Percentiles rank a stretch among this genome's conserved stretches.
phyloP scores from a whole-genome alignment of 108 stramenopile species.

The Parmales sp. region DNA sequence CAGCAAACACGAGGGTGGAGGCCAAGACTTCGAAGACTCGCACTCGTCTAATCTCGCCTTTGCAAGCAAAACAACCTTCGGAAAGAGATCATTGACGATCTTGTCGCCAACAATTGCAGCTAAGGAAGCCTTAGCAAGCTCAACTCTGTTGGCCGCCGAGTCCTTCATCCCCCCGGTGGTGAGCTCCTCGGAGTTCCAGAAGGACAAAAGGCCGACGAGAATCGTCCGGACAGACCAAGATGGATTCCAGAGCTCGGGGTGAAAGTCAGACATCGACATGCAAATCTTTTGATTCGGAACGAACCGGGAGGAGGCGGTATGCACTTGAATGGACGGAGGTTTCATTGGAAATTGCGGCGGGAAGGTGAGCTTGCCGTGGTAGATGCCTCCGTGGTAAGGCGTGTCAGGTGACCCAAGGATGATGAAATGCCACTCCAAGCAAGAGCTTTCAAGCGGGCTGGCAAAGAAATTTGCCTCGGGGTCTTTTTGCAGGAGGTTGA shows the following conservation, averaged over 20 bases:
- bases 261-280: conserved; percentile 42
- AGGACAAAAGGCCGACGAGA: conserved; percentile 39
- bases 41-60: not conserved
- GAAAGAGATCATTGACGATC: not conserved
- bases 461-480: not conserved
- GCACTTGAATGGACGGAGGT: conserved; percentile 42
- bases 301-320: conserved; percentile 30
- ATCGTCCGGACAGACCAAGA: conserved; percentile 48
- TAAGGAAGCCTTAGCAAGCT: conserved; percentile 20
- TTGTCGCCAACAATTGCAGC: not conserved
- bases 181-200: conserved; percentile 36
- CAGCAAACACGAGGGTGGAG: not conserved
- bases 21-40: not conserved
- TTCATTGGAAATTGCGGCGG: conserved; percentile 38
- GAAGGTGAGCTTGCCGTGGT: conserved; percentile 44
- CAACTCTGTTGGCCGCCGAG: conserved; percentile 16
- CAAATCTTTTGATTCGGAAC: conserved; percentile 15
- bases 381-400: conserved; percentile 45
- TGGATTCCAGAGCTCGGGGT: conserved; percentile 53
- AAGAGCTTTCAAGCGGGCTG: conserved; percentile 1
- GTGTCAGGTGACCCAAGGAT: not conserved
- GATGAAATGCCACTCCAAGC: conserved; percentile 4
- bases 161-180: conserved; percentile 36
- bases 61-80: not conserved
- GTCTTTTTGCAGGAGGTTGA: not conserved